Percentiles rank a stretch among this genome's conserved stretches.
Conservation (phyloP, 331 rosid genomes). For the Cydonia oblonga region DNA sequence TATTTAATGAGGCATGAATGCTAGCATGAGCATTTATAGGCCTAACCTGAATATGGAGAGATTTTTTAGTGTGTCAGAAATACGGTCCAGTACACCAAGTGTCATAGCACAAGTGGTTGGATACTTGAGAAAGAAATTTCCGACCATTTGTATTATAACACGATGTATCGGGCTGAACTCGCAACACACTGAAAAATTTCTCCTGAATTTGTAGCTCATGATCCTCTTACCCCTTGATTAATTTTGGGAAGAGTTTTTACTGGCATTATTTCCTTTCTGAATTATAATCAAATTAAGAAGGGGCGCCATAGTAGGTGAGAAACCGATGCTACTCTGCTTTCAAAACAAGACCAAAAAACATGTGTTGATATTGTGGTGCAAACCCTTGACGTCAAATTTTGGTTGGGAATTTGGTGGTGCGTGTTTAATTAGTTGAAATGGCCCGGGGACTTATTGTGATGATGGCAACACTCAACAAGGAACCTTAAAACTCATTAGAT, state of each 20-base stretch:
- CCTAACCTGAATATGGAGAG: neutral
- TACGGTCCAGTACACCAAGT: rapidly evolving
- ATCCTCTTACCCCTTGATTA: slow-evolving; percentile 11
- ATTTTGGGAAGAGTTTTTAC: slow-evolving; percentile 1
- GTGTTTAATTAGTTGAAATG: neutral
- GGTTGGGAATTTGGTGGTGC: neutral
- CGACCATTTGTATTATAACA: too few relatives aligned
- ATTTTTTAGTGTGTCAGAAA: rapidly evolving
- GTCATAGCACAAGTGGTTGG: too few relatives aligned
- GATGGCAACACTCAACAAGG: neutral
- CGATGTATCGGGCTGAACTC: too few relatives aligned
- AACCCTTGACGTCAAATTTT: neutral
- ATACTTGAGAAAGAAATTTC: too few relatives aligned
- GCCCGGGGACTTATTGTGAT: neutral
- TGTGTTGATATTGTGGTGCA: neutral
- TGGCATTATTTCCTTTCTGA: slow-evolving; percentile 9
- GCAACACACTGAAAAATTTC: too few relatives aligned
- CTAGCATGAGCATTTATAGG: slow-evolving; percentile 29
- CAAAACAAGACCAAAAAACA: neutral
- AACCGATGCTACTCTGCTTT: slow-evolving; percentile 23
- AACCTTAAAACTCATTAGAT: neutral
- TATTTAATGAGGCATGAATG: slow-evolving; percentile 29
- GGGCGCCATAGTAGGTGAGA: slow-evolving; percentile 37
- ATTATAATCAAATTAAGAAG: slow-evolving; percentile 20
- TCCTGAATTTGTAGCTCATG: slow-evolving; percentile 21